Evolutionary conservation across 2,329 filamentous ascomycete species (phyloP), one percentile per base, ranked within the genome.

Genomic region (Diaporthe sp.): DNA sequence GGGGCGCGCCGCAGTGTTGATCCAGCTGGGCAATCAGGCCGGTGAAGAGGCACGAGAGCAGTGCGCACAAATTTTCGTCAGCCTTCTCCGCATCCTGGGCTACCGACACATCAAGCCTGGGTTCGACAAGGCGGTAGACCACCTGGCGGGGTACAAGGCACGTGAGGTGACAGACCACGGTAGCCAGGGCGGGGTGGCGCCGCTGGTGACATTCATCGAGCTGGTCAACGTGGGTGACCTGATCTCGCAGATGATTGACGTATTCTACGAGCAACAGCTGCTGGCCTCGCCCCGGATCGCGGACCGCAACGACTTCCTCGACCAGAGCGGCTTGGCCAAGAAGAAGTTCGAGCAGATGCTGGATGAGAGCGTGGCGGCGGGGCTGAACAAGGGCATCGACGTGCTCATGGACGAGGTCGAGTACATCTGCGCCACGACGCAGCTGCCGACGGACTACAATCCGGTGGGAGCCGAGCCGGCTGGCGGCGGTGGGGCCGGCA

Each of bases 261-360:
- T 99, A 45, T 99, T 99, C 82, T 99, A 97, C 84, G 94, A 97
- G 82, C 97, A 98, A 84, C 97, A 99, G 85, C 57, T 68, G 45
- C 90, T 99, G 38, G 92, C 95, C 8, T 90, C 91, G 0, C 91
- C 94, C 19, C 94, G 94, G 79, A 92, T 99, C 71, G 94, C 94
- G 1, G 96, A 98, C 81, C 92, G 94, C 57, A 97, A 97, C 81
- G 97, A 99, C 84, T 99, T 99, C 80, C 88, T 99, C 64, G 95
- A 97, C 80, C 94, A 95, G 28, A 95, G 96, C 0, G 94, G 94
- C 42, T 93, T 98, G 79, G 96, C 97, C 77, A 99, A 99, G 90
- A 98, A 98, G 86, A 95, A 95, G 78, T 99, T 98, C 80, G 97
- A 99, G 87, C 96, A 98, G 82, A 98, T 98, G 94, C 92, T 99